phyloP scores from a whole-genome alignment of 306 rosid species.

The Hylodesmum podocarpum region DNA sequence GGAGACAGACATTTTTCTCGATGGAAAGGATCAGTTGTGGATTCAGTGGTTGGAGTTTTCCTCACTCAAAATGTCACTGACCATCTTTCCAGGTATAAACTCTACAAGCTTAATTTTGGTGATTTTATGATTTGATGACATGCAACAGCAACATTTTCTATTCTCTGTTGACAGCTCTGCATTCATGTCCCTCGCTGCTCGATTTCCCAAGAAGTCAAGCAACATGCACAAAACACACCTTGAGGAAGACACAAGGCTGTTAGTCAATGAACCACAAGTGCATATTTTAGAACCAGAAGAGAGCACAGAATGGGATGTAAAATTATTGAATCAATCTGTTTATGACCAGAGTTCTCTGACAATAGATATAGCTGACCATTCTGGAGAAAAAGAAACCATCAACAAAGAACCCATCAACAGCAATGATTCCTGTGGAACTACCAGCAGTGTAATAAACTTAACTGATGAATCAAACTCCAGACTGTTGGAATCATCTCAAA shows the following conservation, averaged over 20 bases:
- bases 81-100: conserved; percentile 88
- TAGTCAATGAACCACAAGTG: conserved; percentile 29
- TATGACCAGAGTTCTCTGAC: conserved; percentile 31
- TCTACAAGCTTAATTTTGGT: background rate
- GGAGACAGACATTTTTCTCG: conserved; percentile 95
- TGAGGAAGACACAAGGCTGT: conserved; percentile 28
- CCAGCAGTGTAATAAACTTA: conserved; percentile 34
- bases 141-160: conserved; percentile 19
- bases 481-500: conserved; percentile 39
- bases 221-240: conserved; percentile 26
- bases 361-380: conserved; percentile 28
- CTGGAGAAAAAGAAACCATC: conserved; percentile 39
- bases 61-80: conserved; percentile 98
- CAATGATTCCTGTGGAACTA: conserved; percentile 26
- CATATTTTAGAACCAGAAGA: conserved; percentile 35
- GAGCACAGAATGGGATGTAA: conserved; percentile 44
- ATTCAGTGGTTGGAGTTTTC: conserved; percentile 97
- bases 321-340: conserved; percentile 35
- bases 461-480: conserved; percentile 56
- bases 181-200: conserved; percentile 93
- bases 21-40: conserved; percentile 99
- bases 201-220: conserved; percentile 53
- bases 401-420: conserved; percentile 34
- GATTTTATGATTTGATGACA: background rate
- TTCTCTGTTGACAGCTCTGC: conserved; percentile 80